phyloP scores from a whole-genome alignment of 257 asterid species.

The Ilex aquifolium region DNA sequence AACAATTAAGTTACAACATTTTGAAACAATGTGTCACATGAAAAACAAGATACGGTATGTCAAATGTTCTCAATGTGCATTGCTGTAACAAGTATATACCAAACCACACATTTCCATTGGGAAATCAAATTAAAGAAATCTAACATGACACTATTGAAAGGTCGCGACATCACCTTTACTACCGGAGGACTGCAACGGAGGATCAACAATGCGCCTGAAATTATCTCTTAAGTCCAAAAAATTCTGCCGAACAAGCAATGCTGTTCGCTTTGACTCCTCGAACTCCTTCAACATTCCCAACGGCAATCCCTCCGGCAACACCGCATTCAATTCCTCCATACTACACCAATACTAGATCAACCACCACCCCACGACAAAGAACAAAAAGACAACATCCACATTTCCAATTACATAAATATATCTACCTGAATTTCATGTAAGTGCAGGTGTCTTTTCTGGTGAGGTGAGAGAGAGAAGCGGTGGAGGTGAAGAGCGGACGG shows the following conservation, averaged over 20 bases:
- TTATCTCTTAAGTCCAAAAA: conserved; percentile 89
- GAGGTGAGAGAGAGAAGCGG: conserved; percentile 50
- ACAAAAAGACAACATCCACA: conserved; percentile 2
- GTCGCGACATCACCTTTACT: conserved; percentile 41
- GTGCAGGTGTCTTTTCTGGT: conserved; percentile 43
- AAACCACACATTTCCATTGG: too few species aligned
- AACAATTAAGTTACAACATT: too few species aligned
- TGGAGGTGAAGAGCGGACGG: conserved; percentile 64
- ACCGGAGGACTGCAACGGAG: conserved; percentile 37
- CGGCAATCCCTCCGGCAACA: conserved; percentile 86
- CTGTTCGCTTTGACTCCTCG: conserved; percentile 74
- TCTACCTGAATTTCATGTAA: conserved; percentile 72
- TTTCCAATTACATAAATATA: neutral
- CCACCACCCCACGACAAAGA: conserved; percentile 1
- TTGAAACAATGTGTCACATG: too few species aligned
- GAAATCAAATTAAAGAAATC: too few species aligned
- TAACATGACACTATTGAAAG: neutral
- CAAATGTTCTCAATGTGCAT: too few species aligned
- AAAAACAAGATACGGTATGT: too few species aligned
- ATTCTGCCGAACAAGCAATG: conserved; percentile 76
- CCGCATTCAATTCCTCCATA: conserved; percentile 52
- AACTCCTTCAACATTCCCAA: conserved; percentile 90
- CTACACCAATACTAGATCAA: conserved; percentile 25
- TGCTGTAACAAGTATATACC: too few species aligned
- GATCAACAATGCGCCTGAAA: conserved; percentile 72